A percentile compares a stretch with the other conserved stretches of the same genome.
These are phyloP conservation scores for Brassica nigra DNA, from an alignment of 345 rosid species.

Conservation along the genomic window DNA sequence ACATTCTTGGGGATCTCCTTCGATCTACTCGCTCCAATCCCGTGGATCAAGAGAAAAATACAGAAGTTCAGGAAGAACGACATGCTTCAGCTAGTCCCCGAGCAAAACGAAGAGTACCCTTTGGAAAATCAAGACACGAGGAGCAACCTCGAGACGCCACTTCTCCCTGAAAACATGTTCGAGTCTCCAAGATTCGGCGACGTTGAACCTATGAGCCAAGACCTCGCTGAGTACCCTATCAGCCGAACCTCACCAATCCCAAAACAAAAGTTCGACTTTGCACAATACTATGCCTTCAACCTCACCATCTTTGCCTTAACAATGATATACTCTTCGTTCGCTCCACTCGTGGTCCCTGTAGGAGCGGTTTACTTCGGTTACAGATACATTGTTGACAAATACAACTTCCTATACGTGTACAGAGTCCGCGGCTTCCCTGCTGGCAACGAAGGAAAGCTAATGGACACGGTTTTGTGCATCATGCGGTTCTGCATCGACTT, in stretches of 20 bases:
- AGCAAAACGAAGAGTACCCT: conserved; percentile 77
- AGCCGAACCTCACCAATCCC: conserved; percentile 89
- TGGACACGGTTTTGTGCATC: conserved; percentile 85
- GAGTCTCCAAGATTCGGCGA: conserved; percentile 60
- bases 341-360: conserved; percentile 93
- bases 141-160: conserved; percentile 68
- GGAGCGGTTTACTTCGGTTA: conserved; percentile 94
- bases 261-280: conserved; percentile 94
- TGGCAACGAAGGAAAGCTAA: conserved; percentile 94
- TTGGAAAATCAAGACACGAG: conserved; percentile 64
- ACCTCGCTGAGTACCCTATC: conserved; percentile 78
- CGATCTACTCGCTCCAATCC: conserved; percentile 88
- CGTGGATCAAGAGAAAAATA: conserved; percentile 93
- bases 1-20: conserved; percentile 94
- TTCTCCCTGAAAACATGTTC: conserved; percentile 61
- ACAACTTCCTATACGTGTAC: conserved; percentile 90
- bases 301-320: conserved; percentile 92
- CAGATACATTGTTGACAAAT: conserved; percentile 92
- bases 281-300: conserved; percentile 93
- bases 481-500: conserved; percentile 89
- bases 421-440: conserved; percentile 96
- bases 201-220: conserved; percentile 60
- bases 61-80: conserved; percentile 88
- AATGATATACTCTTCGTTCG: conserved; percentile 85
- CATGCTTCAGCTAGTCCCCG: conserved; percentile 97